Evolutionary conservation across 148 eudicot species (phyloP), one percentile per base, ranked within the genome.

Genomic region (Dysphania ambrosioides): DNA sequence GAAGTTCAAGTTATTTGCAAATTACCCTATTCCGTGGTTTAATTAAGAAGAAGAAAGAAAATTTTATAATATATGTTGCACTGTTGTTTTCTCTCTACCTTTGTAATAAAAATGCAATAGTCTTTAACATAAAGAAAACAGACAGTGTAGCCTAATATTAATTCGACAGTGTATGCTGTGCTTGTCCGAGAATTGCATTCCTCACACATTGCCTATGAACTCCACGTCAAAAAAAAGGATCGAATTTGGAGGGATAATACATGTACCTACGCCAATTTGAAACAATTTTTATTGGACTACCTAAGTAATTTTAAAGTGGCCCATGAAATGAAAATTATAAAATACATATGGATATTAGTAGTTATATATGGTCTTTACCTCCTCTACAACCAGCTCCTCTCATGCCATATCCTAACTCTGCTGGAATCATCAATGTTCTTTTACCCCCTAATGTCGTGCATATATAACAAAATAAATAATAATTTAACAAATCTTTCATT

Each of bases 381-480:
- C 97, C 97, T 81, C 76, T 88, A 68, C 98, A 93, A 4, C 98
- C 98, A 42, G 95, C 98, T 64, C 98, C 98, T 64, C 98, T 85
- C 49, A 75, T 31, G 51, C 98, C 97, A 79, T 93, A 93, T 29
- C 83, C 98, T 26, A 93, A 84, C 79, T 82, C 87, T 1, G 95
- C 91, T 55, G 98, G 98, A 68, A 93, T 87, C 82, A 68, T 86
- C 73, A 93, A 59, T 29, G 79, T 78, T 49, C 98, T 85, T 80
- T 93, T 93, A 9, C 98, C 97, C 27, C 98, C 97, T 93, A 63
- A 38, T n/a, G n/a, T n/a, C n/a, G n/a, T n/a, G n/a, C n/a, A n/a
- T n/a, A n/a, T n/a, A n/a, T n/a, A n/a, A n/a, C n/a, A n/a, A n/a
- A n/a, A n/a, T n/a, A n/a, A n/a, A n/a, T n/a, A n/a, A n/a, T n/a